Base-by-base conservation (phyloP, 2,329 filamentous ascomycete species). In the Ceratocystis variospora region DNA sequence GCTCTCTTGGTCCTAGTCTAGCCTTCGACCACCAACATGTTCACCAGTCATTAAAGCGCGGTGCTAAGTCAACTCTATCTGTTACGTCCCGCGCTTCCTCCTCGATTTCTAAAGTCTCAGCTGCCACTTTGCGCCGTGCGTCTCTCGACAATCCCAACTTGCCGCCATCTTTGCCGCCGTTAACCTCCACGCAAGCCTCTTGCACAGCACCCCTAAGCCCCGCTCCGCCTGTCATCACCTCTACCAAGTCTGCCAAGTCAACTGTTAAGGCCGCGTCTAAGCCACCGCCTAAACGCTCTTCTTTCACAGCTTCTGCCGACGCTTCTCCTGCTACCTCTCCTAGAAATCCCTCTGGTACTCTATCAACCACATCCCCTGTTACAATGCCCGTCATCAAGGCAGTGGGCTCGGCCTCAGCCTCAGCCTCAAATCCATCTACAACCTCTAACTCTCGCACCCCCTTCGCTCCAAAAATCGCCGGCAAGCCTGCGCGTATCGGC, bases 381-480 rank as follows among this genome's bases (percentile, higher is more conserved):
- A 41, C 63, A 6, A 64, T 63, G 62, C 66, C 66, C 33, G 53
- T 67, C 57, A 61, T 67, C 63, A 67, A 65, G 57, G 63, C 66
- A 15, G 41, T 64, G 33, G 66, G 65, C 61, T 57, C 65, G 25
- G 46, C 66, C 50, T 44, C 66, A 28, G 45, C 44, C 2, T 19
- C 28, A 17, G 41, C 62, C 45, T 62, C 62, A 31, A 31, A 19
- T 7, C 53, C 53, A 12, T 57, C 53, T 28, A 33, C 22, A 17
- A 17, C 25, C 28, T 15, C 53, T n/a, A 25, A 28, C 53, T 17
- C 44, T 25, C 63, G 79, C 68, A 71, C 77, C 41, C 81, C 81
- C 65, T 71, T 83, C 71, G 83, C 79, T 1, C 79, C 81, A 70
- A 84, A 85, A 76, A 79, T 84, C 64, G 80, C 82, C 31, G 72